Evolutionary conservation across 2,329 filamentous ascomycete genomes (phyloP).

Genomic region (Pezicula carpinea): DNA sequence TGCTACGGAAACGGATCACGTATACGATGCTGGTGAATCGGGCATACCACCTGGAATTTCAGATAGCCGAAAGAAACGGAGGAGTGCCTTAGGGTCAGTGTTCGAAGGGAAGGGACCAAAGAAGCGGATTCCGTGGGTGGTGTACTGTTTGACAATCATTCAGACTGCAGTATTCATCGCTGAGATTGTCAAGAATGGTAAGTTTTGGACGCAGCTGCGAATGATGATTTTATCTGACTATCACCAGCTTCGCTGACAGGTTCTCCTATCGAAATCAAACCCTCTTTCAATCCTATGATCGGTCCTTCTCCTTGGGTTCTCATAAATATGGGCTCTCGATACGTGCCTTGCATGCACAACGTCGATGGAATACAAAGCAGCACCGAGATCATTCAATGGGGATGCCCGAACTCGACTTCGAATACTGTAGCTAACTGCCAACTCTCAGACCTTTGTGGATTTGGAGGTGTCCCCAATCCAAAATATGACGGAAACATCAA

Average conservation of each 20-base stretch:
- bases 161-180: slow-evolving; percentile 85
- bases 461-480: slow-evolving; percentile 59
- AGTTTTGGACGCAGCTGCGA: slow-evolving; percentile 23
- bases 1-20: slow-evolving; percentile 48
- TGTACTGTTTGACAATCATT: slow-evolving; percentile 71
- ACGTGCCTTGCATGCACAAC: slow-evolving; percentile 91
- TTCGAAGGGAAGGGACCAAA: slow-evolving; percentile 26
- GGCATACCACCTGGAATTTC: slow-evolving; percentile 12
- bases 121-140: slow-evolving; percentile 64
- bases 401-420: slow-evolving; percentile 76
- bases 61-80: slow-evolving; percentile 35
- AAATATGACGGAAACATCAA: slow-evolving; percentile 49
- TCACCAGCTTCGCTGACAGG: slow-evolving; percentile 66
- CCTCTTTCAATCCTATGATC: slow-evolving; percentile 94
- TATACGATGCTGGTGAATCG: slow-evolving; percentile 50
- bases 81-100: slow-evolving; percentile 55
- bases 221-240: slow-evolving; percentile 6
- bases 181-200: slow-evolving; percentile 81
- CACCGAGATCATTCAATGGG: slow-evolving; percentile 51
- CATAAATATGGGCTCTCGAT: slow-evolving; percentile 96
- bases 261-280: slow-evolving; percentile 51
- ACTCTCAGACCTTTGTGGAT: slow-evolving; percentile 79
- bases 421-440: slow-evolving; percentile 57
- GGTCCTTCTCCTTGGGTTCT: slow-evolving; percentile 85
- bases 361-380: slow-evolving; percentile 58